Conservation (phyloP, 176 grass and related monocot genomes). For the Cenchrus purpureus region DNA sequence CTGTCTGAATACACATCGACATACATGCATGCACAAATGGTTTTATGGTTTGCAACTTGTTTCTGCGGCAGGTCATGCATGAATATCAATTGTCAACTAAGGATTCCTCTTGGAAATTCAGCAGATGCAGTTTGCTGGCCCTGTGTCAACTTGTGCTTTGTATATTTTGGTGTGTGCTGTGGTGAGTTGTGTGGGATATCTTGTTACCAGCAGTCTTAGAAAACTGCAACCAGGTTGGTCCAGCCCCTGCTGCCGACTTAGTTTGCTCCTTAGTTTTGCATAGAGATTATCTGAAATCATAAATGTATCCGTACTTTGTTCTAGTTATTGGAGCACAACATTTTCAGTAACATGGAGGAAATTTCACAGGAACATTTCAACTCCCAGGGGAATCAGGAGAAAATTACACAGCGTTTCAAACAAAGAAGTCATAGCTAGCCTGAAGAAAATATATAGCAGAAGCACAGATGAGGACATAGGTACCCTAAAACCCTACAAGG, state of each 20-base stretch:
- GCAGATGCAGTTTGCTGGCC: constrained; percentile 20
- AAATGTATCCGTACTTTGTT: not conserved
- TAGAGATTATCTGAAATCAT: not conserved
- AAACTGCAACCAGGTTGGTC: constrained; percentile 28
- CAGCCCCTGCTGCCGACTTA: not conserved
- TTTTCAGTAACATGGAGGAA: not conserved
- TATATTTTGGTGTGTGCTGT: not conserved
- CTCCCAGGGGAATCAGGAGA: not conserved
- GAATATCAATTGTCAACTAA: constrained; percentile 19
- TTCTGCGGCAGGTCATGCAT: constrained; percentile 30
- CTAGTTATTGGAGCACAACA: not conserved
- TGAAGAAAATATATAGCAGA: not conserved
- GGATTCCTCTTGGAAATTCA: constrained; percentile 8
- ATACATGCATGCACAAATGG: not conserved
- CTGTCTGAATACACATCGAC: constrained; percentile 35
- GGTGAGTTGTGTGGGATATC: not conserved
- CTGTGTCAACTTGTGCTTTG: constrained; percentile 5
- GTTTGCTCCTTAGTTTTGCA: not conserved
- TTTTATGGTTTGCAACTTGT: constrained; percentile 35
- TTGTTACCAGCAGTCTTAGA: not conserved
- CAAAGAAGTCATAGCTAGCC: not conserved
- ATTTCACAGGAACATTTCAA: not conserved
- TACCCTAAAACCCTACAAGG: not conserved
- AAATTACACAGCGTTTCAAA: not conserved
- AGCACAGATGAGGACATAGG: not conserved